These are phyloP conservation scores for Aspergillus baeticus DNA, from an alignment of 495 filamentous ascomycete species.

Conservation along the genomic window DNA sequence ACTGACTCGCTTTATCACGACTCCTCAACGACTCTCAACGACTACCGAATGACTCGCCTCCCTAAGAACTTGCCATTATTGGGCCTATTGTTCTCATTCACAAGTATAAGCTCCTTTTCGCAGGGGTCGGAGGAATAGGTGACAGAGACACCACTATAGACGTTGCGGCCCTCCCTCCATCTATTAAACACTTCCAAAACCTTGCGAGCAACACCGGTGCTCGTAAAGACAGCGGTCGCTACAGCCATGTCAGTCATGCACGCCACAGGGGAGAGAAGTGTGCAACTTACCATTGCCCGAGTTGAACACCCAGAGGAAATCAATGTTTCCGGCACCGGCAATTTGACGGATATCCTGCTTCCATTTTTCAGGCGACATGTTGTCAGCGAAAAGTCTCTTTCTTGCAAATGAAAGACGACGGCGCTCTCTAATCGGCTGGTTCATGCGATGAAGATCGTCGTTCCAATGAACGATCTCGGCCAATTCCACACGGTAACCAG, in stretches of 20 bases:
- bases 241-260: neutral
- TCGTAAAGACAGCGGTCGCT: slow-evolving; percentile 38
- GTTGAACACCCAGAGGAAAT: slow-evolving; percentile 36
- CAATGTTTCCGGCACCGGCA: slow-evolving; percentile 31
- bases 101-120: slow-evolving; percentile 32
- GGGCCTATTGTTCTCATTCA: slow-evolving; percentile 19
- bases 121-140: slow-evolving; percentile 37
- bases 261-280: too few relatives aligned
- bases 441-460: slow-evolving; percentile 32
- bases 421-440: slow-evolving; percentile 33
- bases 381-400: slow-evolving; percentile 31
- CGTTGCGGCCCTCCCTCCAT: slow-evolving; percentile 24
- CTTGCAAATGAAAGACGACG: slow-evolving; percentile 37
- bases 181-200: slow-evolving; percentile 28
- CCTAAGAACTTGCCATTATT: slow-evolving; percentile 15
- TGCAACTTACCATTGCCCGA: slow-evolving; percentile 34
- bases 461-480: slow-evolving; percentile 30
- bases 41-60: slow-evolving; percentile 18
- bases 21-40: neutral
- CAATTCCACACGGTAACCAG: slow-evolving; percentile 25
- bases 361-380: slow-evolving; percentile 28
- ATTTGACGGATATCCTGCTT: slow-evolving; percentile 29
- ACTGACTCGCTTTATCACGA: neutral
- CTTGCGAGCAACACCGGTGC: slow-evolving; percentile 31
- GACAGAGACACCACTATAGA: slow-evolving; percentile 31